These are phyloP conservation scores for Anthracocystis setariae DNA, from an alignment of 1,284 basidiomycete genomes.

Conservation along the genomic window DNA sequence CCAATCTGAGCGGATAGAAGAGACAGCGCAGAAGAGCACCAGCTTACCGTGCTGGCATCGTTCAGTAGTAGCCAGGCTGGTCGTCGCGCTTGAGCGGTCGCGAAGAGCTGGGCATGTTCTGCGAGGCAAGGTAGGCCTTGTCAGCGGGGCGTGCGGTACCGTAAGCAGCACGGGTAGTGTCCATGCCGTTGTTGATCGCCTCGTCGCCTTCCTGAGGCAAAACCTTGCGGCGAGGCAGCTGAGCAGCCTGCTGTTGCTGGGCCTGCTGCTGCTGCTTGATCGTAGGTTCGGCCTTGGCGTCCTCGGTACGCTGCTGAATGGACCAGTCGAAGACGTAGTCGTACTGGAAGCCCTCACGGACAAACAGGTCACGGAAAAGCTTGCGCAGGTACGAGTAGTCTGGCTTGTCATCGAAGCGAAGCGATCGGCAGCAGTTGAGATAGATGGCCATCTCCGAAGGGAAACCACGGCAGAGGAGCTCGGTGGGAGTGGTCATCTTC, in stretches of 20 bases:
- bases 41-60: conserved; percentile 2
- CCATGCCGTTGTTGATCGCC: conserved; percentile 48
- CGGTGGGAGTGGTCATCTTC: conserved; percentile 69
- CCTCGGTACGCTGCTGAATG: conserved; percentile 66
- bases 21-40: conserved; percentile 8
- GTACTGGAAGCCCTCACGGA: conserved; percentile 68
- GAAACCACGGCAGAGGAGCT: conserved; percentile 68
- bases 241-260: conserved; percentile 50
- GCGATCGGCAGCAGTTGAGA: conserved; percentile 68
- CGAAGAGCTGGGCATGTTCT: conserved; percentile 43
- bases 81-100: conserved; percentile 51
- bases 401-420: conserved; percentile 68
- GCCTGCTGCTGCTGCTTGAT: conserved; percentile 48
- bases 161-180: conserved; percentile 52
- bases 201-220: conserved; percentile 57
- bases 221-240: conserved; percentile 66
- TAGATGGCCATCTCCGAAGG: conserved; percentile 68
- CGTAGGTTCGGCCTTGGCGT: conserved; percentile 47
- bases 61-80: conserved; percentile 51
- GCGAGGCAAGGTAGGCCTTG: conserved; percentile 49
- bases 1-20: neutral
- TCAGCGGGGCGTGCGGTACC: conserved; percentile 47
- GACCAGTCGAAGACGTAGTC: conserved; percentile 68
- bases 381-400: conserved; percentile 68
- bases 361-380: conserved; percentile 69